Conservation (phyloP, 2,329 filamentous ascomycete genomes). For the Cucurbitaria berberidis region DNA sequence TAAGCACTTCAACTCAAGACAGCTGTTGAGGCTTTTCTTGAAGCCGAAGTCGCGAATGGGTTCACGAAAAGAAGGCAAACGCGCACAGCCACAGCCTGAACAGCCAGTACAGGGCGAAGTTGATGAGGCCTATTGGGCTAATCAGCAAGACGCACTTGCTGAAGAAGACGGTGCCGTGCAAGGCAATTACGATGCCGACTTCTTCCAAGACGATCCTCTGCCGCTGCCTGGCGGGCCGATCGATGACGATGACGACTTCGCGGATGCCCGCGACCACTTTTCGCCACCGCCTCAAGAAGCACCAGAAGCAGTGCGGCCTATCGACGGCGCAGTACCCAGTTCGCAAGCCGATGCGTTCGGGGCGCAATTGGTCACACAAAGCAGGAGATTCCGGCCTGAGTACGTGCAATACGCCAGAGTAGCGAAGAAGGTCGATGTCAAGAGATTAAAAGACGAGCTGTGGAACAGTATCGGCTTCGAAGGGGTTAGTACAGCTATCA, state of each 20-base stretch:
- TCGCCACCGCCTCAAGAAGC: constrained; percentile 66
- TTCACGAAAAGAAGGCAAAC: constrained; percentile 60
- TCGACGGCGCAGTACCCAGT: constrained; percentile 59
- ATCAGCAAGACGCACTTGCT: constrained; percentile 47
- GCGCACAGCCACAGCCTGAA: constrained; percentile 35
- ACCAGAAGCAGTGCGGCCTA: constrained; percentile 36
- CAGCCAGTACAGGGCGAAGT: constrained; percentile 75
- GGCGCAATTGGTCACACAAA: constrained; percentile 67
- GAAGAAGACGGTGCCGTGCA: constrained; percentile 64
- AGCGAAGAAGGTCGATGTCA: constrained; percentile 71
- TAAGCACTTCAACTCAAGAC: constrained; percentile 96
- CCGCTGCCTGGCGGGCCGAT: constrained; percentile 68
- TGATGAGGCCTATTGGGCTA: constrained; percentile 95
- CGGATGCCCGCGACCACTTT: constrained; percentile 80
- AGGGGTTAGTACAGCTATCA: constrained; percentile 38
- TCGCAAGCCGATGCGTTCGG: constrained; percentile 64
- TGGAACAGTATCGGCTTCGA: constrained; percentile 67
- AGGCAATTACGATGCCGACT: constrained; percentile 94
- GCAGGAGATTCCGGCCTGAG: constrained; percentile 64
- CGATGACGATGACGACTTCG: constrained; percentile 73
- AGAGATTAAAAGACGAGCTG: constrained; percentile 68
- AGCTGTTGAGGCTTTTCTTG: constrained; percentile 86
- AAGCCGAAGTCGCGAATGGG: constrained; percentile 91
- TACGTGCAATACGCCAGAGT: constrained; percentile 70
- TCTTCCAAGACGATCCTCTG: constrained; percentile 89